Percentiles rank a stretch among this genome's conserved stretches.
phyloP scores from a whole-genome alignment of 805 yeast species.

The Nakazawaea siamensis region DNA sequence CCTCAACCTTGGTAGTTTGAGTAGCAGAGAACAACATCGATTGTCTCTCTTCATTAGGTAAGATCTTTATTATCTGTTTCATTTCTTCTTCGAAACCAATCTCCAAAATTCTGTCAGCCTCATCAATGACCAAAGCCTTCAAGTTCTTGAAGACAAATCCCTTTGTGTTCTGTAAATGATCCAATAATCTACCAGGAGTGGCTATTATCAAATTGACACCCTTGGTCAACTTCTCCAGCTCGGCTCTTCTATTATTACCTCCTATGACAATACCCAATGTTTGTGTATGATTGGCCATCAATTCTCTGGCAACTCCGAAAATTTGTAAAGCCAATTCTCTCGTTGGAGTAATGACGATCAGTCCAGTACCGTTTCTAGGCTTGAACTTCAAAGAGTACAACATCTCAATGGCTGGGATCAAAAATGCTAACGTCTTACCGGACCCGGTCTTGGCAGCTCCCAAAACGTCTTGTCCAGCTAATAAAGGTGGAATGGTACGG shows the following conservation, averaged over 20 bases:
- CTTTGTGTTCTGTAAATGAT: constrained; percentile 91
- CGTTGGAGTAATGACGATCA: constrained; percentile 91
- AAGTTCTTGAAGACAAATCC: constrained; percentile 93
- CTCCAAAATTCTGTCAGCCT: constrained; percentile 96
- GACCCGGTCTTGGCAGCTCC: constrained; percentile 99
- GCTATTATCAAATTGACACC: constrained; percentile 94
- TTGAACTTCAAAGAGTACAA: constrained; percentile 85
- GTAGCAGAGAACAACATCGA: constrained; percentile 98
- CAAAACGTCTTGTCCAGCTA: constrained; percentile 94
- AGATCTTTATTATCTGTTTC: constrained; percentile 89
- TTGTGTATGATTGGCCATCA: constrained; percentile 85
- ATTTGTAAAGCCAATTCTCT: constrained; percentile 97
- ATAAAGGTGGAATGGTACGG: constrained; percentile 89
- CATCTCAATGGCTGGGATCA: constrained; percentile 92
- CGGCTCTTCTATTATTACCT: constrained; percentile 96
- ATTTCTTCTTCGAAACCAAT: constrained; percentile 99
- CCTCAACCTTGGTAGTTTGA: constrained; percentile 97
- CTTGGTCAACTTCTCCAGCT: constrained; percentile 86
- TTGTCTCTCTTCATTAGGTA: constrained; percentile 91
- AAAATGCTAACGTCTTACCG: constrained; percentile 93
- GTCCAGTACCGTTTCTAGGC: constrained; percentile 98
- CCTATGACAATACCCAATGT: constrained; percentile 97
- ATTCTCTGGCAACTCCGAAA: constrained; percentile 94
- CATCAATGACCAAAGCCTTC: constrained; percentile 91
- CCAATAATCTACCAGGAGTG: constrained; percentile 95